Conservation (phyloP, 805 yeast genomes). For the Isabelozyma gotoi region DNA sequence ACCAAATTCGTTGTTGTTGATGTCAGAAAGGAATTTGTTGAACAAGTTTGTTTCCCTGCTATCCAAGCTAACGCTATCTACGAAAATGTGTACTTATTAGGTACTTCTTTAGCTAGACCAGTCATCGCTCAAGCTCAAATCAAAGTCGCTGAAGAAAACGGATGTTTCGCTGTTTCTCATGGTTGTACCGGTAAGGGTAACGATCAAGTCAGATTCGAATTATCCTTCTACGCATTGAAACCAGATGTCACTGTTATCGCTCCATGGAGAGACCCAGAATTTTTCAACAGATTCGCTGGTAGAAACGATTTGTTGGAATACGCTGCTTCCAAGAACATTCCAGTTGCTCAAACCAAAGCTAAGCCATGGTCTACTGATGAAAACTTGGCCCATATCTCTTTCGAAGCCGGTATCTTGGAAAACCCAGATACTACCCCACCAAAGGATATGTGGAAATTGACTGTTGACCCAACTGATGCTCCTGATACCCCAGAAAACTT, state of each 20-base stretch:
- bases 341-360: conserved; percentile 95
- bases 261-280: conserved; percentile 98
- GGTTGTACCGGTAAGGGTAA: conserved; percentile 99
- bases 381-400: conserved; percentile 97
- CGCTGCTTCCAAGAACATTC: conserved; percentile 88
- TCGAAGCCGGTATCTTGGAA: conserved; percentile 98
- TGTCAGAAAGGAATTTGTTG: conserved; percentile 92
- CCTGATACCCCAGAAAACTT: conserved; percentile 92
- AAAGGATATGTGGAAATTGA: conserved; percentile 99
- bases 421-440: conserved; percentile 99
- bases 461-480: conserved; percentile 93
- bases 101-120: conserved; percentile 98
- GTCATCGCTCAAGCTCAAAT: conserved; percentile 98
- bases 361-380: conserved; percentile 99
- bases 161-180: conserved; percentile 97
- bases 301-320: conserved; percentile 94
- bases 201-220: conserved; percentile 98
- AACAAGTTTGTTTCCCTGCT: conserved; percentile 92
- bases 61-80: conserved; percentile 96
- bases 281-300: conserved; percentile 95
- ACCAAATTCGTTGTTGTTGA: conserved; percentile 92
- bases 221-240: conserved; percentile 94
- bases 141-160: conserved; percentile 93
- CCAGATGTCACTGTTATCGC: conserved; percentile 97
- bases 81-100: conserved; percentile 94